These are phyloP conservation scores for Asterophora parasitica DNA, from an alignment of 768 basidiomycete species.

Conservation along the genomic window DNA sequence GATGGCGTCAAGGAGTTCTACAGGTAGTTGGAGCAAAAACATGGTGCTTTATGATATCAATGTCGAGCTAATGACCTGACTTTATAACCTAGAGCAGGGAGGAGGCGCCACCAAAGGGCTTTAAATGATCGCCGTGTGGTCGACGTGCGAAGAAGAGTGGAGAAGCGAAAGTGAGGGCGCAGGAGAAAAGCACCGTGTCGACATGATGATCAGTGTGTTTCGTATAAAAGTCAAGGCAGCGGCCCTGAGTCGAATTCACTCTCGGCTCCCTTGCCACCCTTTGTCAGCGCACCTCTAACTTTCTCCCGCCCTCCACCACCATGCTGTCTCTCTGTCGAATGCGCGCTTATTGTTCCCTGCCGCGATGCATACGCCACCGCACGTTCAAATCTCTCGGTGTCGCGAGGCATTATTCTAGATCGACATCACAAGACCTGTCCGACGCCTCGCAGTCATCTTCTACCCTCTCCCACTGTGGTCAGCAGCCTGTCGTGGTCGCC, in stretches of 20 bases:
- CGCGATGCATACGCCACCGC: conserved; percentile 4
- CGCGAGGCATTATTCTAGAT: conserved; percentile 18
- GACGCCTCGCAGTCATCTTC: conserved; percentile 6
- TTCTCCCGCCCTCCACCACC: conserved; percentile 3
- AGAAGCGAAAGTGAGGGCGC: conserved; percentile 14
- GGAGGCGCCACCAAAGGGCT: conserved; percentile 20
- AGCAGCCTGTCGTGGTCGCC: conserved; percentile 20
- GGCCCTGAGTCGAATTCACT: conserved; percentile 10
- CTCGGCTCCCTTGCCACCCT: conserved; percentile 6
- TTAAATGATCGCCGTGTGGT: conserved; percentile 34
- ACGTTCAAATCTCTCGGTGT: conserved; percentile 8
- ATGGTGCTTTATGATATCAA: conserved; percentile 22
- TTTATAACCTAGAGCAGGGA: conserved; percentile 18
- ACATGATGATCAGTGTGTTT: conserved; percentile 21
- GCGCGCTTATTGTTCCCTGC: conserved; percentile 4
- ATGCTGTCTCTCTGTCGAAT: conserved; percentile 15
- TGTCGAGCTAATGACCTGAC: conserved; percentile 3
- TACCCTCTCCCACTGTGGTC: conserved; percentile 31
- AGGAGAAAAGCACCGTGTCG: conserved; percentile 19
- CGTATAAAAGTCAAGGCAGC: conserved; percentile 20
- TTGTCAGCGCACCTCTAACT: conserved; percentile 6
- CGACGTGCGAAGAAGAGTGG: conserved; percentile 24
- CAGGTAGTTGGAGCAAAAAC: conserved; percentile 47
- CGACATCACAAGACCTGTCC: conserved; percentile 19
- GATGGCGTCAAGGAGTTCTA: conserved; percentile 59